Conservation (phyloP, 345 rosid genomes). For the Lenwebbia sp. region DNA sequence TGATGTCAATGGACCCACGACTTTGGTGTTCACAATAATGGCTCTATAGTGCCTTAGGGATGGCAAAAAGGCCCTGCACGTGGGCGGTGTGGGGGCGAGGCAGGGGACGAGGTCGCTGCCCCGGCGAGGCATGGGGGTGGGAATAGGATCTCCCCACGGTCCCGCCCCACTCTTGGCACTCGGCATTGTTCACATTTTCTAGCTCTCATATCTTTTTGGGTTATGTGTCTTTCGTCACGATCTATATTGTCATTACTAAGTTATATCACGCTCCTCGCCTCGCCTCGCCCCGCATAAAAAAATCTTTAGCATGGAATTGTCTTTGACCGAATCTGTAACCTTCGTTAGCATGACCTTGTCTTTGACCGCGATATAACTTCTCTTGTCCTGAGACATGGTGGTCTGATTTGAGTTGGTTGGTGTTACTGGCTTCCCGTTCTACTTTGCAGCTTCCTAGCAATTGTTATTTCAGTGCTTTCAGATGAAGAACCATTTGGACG, state of each 20-base stretch:
- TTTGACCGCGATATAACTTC: neutral
- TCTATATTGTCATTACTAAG: neutral
- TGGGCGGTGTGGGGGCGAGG: neutral
- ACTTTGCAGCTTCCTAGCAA: neutral
- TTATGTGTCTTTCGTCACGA: neutral
- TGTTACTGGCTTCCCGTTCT: neutral
- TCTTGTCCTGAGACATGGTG: neutral
- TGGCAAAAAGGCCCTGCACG: neutral
- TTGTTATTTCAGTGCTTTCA: neutral
- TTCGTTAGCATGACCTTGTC: no score
- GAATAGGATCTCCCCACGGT: neutral
- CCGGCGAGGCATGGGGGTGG: neutral
- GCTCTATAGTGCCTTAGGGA: neutral
- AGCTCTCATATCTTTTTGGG: neutral
- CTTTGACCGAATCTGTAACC: no score
- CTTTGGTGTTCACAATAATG: neutral
- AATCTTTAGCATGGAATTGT: no score
- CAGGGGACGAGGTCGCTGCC: neutral
- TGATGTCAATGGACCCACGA: slow-evolving; percentile 3
- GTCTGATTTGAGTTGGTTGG: neutral
- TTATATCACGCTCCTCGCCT: neutral
- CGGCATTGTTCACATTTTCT: neutral
- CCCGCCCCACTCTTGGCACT: neutral
- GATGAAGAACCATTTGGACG: neutral
- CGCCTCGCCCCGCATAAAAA: neutral